Evolutionary conservation across 768 basidiomycete genomes (phyloP), one percentile per base, ranked within the genome.

Genomic region (Postia placenta): DNA sequence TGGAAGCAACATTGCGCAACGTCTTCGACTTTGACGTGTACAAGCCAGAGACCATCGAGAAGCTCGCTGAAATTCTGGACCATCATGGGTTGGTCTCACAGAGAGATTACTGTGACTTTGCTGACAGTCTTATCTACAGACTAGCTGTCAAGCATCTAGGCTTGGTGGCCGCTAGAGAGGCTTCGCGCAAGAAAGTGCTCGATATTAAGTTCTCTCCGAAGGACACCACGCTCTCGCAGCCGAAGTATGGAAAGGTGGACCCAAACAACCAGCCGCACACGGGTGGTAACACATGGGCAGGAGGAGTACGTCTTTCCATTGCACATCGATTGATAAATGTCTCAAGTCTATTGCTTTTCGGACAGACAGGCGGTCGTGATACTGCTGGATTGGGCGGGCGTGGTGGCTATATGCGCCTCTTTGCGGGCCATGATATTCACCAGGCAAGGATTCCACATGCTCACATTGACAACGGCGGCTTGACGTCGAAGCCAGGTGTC

Each of bases 1-100:
- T 84, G 11, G 81, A 76, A n/a, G 70, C 73, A 36, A 75, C 77
- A 5, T 64, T 85, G 14, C 70, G 83, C 14, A 85, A 84, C 56
- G 69, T 84, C 9, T 85, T 85, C 55, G 83, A 85, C 58, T 85
- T 83, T 48, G 83, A 85, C 57, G 71, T 85, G 5, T 81, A 81
- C 61, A 79, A 76, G 54, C 77, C 76, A 1, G 82, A 83, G 55
- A 81, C 78, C 5, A 79, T 81, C 35, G 78, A 83, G 42, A 78
- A 76, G 56, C 67, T 85, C 17, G 71, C 71, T 0, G 72, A 77
- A 23, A 81, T 84, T 23, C 63, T 85, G 28, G 67, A 75, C 42
- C 75, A 75, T 48, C 80, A 84, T 53, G 82, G 81, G 82, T 83
- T 50, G 19, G 69, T n/a, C 20, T 6, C 17, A 12, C 42, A 11